Conservation (phyloP, 495 filamentous ascomycete genomes). For the Trichoderma asperelloides region DNA sequence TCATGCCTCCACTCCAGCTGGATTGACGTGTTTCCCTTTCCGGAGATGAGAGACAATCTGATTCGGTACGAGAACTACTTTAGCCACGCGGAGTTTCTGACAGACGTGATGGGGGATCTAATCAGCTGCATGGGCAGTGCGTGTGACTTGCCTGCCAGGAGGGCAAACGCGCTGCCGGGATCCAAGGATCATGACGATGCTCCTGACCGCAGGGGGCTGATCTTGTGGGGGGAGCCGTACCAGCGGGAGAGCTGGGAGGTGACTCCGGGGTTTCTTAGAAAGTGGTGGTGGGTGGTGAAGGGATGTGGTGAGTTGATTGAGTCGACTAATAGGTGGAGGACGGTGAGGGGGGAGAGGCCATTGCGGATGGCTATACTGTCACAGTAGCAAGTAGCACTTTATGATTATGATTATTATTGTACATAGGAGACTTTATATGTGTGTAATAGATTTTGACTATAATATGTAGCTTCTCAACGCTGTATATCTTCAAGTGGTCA, state of each 20-base stretch:
- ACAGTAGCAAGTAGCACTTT: background rate
- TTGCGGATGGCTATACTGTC: slow-evolving; percentile 10
- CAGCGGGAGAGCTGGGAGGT: slow-evolving; percentile 36
- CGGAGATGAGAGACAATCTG: slow-evolving; percentile 29
- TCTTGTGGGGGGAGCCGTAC: slow-evolving; percentile 34
- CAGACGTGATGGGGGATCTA: background rate
- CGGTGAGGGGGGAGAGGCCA: slow-evolving; percentile 29
- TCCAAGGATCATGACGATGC: background rate
- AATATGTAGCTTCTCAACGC: background rate
- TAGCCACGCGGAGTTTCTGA: slow-evolving; percentile 3
- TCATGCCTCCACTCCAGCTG: slow-evolving; percentile 30
- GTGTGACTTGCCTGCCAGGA: background rate
- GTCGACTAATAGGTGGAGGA: slow-evolving; percentile 36
- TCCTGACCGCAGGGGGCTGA: slow-evolving; percentile 26
- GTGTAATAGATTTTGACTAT: background rate
- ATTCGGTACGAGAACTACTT: slow-evolving; percentile 18
- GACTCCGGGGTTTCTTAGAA: slow-evolving; percentile 36
- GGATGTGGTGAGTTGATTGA: slow-evolving; percentile 26
- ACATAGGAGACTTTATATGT: background rate
- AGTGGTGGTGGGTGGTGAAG: slow-evolving; percentile 34
- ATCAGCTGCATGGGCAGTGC: background rate
- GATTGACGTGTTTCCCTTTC: slow-evolving; percentile 31
- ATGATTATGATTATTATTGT: background rate
- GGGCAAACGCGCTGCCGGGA: background rate
- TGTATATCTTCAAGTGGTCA: background rate